Evolutionary conservation across 352 stramenopile species (phyloP), one percentile per base, ranked within the genome.

Genomic region (Pythium coloratum): DNA sequence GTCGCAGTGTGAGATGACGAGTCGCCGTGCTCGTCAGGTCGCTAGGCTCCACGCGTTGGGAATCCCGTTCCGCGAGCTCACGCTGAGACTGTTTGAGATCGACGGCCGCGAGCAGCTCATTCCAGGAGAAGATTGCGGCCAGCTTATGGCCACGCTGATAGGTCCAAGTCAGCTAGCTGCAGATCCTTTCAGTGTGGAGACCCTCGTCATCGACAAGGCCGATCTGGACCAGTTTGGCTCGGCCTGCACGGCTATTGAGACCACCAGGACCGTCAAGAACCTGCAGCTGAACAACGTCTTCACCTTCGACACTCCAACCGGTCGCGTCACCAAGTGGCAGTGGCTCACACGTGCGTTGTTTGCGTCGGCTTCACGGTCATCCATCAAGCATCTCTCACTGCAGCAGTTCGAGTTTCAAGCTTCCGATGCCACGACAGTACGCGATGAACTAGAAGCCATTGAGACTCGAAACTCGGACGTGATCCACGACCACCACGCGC

Each of bases 201-300:
- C 57, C 6, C 56, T 70, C 14, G 30, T 47, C 14, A 42, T 66
- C 24, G 51, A 62, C 5, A 53, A 55, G 5, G 64, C 64, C 32
- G 57, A 66, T n/a, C 20, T 38, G 20, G 33, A 18, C 2, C 57
- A 65, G 64, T 70, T 70, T 26, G 3, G 8, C 4, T 54, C 36
- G 6, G 30, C 55, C 12, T 70, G 64, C 28, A 36, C 64, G 12
- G 58, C 64, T 1, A 20, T 70, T 2, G 36, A 34, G n/a, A 42
- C 12, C 6, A 70, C 64, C 1, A n/a, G 24, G 4, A 13, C n/a
- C 3, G 50, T 70, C n/a, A 53, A 70, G 38, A 62, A 62, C 33
- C 57, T 70, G n/a, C 58, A 62, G 24, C 50, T 70, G 6, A 51
- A 51, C 16, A 57, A 55, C 24, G 58, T 70, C 8, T 70, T 65